Evolutionary conservation across 495 filamentous ascomycete species (phyloP).

Genomic region (Massariosphaeria phaeospora): DNA sequence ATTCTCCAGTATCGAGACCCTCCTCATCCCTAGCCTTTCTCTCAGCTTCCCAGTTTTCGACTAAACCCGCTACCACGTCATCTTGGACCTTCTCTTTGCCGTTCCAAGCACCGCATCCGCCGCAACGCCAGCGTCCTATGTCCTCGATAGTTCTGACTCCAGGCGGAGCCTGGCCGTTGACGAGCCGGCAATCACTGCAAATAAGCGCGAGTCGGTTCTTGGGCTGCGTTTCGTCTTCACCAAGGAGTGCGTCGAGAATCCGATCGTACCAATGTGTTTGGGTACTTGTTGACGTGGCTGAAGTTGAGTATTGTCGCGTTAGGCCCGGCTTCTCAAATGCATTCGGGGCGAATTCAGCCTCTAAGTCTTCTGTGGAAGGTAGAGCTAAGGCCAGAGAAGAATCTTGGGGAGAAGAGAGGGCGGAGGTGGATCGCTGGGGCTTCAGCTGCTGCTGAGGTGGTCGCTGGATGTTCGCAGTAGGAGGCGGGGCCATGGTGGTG

Average conservation of each 20-base stretch:
- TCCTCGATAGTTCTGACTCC: slow-evolving; percentile 73
- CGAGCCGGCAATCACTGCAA: slow-evolving; percentile 73
- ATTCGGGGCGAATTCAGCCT: slow-evolving; percentile 57
- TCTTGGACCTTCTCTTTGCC: slow-evolving; percentile 58
- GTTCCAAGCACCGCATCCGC: slow-evolving; percentile 77
- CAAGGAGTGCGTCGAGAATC: slow-evolving; percentile 82
- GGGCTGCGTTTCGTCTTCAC: slow-evolving; percentile 89
- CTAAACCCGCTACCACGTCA: slow-evolving; percentile 15
- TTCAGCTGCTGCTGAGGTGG: slow-evolving; percentile 22
- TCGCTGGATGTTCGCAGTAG: slow-evolving; percentile 75
- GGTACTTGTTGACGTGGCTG: slow-evolving; percentile 46
- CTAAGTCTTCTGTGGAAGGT: slow-evolving; percentile 4
- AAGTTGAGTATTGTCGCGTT: slow-evolving; percentile 43
- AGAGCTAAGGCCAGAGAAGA: slow-evolving; percentile 17
- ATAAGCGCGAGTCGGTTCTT: slow-evolving; percentile 89
- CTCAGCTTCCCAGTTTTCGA: slow-evolving; percentile 21
- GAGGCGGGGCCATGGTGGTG: slow-evolving; percentile 65
- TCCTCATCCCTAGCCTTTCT: slow-evolving; percentile 11
- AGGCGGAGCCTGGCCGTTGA: slow-evolving; percentile 94
- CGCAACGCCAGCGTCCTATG: slow-evolving; percentile 84
- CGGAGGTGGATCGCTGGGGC: slow-evolving; percentile 22
- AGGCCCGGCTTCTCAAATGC: slow-evolving; percentile 43
- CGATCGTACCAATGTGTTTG: slow-evolving; percentile 87
- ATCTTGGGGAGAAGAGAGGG: slow-evolving; percentile 13
- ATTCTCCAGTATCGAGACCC: slow-evolving; percentile 10